These are phyloP conservation scores for Solanum etuberosum DNA, from an alignment of 257 asterid species.

Conservation along the genomic window DNA sequence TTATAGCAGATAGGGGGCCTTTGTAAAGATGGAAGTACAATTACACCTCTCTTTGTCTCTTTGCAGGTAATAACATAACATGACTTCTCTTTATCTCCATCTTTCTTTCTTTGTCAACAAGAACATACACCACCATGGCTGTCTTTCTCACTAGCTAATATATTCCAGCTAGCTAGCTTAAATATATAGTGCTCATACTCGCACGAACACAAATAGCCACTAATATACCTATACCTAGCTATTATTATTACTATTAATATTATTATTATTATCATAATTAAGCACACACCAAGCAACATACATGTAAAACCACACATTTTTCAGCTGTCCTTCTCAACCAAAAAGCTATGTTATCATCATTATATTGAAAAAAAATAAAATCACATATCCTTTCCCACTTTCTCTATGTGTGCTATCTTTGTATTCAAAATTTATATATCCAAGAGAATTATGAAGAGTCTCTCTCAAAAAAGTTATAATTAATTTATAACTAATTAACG, in stretches of 20 bases:
- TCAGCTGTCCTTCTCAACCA: not conserved
- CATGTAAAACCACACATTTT: not conserved
- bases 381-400: not conserved
- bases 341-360: not conserved
- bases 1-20: not conserved
- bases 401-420: not conserved
- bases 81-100: not conserved
- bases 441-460: not conserved
- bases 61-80: not conserved
- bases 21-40: not conserved
- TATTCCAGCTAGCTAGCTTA: not conserved
- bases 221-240: not conserved
- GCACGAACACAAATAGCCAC: slow-evolving; percentile 1
- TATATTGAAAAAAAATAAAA: not conserved
- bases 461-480: not conserved
- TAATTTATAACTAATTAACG: not conserved
- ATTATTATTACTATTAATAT: not conserved
- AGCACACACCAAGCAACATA: not conserved
- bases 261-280: not conserved
- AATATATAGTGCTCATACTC: not conserved
- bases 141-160: not conserved
- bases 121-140: not conserved
- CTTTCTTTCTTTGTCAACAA: not conserved
- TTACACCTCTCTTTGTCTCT: not conserved
- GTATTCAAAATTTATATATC: not conserved